These are phyloP conservation scores for Thielaviopsis ethacetica DNA, from an alignment of 2,329 filamentous ascomycete species.

Conservation along the genomic window DNA sequence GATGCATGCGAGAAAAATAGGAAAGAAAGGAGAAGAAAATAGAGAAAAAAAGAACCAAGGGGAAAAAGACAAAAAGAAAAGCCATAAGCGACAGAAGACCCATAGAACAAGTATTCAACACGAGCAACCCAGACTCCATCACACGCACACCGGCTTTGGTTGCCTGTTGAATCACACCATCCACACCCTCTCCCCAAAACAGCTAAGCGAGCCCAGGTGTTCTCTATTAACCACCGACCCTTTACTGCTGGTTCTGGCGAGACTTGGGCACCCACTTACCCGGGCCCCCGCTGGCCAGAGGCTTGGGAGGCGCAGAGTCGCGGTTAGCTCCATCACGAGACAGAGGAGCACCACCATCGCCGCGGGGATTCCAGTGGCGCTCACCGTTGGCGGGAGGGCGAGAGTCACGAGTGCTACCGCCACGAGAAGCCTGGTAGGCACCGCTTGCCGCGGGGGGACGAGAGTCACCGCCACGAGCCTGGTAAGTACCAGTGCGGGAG, in stretches of 20 bases:
- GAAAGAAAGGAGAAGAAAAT: not conserved
- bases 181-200: not conserved
- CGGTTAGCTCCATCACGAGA: conserved; percentile 43
- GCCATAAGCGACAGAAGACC: not conserved
- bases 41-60: not conserved
- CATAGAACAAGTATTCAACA: conserved; percentile 3
- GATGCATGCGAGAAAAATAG: not conserved
- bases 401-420: conserved; percentile 37
- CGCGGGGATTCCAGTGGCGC: conserved; percentile 72
- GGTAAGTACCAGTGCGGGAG: not conserved
- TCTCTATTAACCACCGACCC: not conserved
- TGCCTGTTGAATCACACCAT: not conserved
- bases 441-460: no score
- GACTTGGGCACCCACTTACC: conserved; percentile 42
- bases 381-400: conserved; percentile 75
- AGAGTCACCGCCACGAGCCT: not conserved
- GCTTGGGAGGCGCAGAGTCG: conserved; percentile 25
- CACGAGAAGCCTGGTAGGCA: no score
- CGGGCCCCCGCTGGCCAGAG: conserved; percentile 33
- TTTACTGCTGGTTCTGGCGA: conserved; percentile 21
- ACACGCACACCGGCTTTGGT: conserved; percentile 10
- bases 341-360: conserved; percentile 82
- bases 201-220: not conserved
- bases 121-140: not conserved
- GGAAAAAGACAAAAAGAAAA: not conserved